Evolutionary conservation across 139 green algal genomes (phyloP), one percentile per base, ranked within the genome.

Genomic region (Chlorella sp.): DNA sequence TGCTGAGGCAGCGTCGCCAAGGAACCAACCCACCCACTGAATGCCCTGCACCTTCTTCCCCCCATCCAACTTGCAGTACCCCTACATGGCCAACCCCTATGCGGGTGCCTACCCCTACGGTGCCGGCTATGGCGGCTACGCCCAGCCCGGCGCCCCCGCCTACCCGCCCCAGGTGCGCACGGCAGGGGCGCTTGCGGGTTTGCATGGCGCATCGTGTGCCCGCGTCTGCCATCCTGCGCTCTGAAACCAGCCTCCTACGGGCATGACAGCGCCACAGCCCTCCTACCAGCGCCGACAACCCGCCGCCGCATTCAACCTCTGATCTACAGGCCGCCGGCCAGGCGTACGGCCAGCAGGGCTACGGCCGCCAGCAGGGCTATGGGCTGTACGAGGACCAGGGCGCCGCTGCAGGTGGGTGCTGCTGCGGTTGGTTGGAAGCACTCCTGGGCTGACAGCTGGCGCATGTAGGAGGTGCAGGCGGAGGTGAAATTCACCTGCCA

Each of bases 31-130:
- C n/a, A 24, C 51, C 13, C 51, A 24, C 51, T 60, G 2, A 72
- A 43, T 22, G 19, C 67, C 34, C 22, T 32, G 67, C 40, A 1
- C 24, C 58, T 16, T 60, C 74, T n/a, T 19, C 43, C 40, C 6
- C 28, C 32, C 30, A 41, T 46, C 30, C 9, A 13, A 43, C 30
- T 19, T 56, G 54, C 43, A 73, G 68, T 81, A 73, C 72, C 68
- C 72, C 28, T 86, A 81, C 58, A 81, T 86, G 72, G 72, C 82
- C 40, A 74, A 75, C 56, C 82, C 82, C 58, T 86, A 86, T n/a
- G 82, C 13, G 13, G 51, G 8, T 54, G 46, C 11, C 51, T 60
- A 60, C 51, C 51, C 51, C 14, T 60, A 60, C 16, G 51, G 51
- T 24, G 51, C 51, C 24, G 51, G 36, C 73, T 83, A 83, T 43